Conservation (phyloP, 805 yeast species). For the Monosporozyma servazzii region DNA sequence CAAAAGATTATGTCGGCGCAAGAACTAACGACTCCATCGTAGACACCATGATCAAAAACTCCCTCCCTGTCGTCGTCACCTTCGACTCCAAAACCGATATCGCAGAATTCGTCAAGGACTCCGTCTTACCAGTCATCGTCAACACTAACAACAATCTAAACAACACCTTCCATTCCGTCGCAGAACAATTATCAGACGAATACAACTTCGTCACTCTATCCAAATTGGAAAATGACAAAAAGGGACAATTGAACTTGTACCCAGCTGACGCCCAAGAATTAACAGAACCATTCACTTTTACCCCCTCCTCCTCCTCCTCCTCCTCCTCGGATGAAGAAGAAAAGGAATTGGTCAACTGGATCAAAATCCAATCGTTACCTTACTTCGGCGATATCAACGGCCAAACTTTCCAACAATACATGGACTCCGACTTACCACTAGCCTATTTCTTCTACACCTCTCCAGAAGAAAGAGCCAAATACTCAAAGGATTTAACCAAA, state of each 20-base stretch:
- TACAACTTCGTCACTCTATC: conserved; percentile 46
- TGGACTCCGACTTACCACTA: conserved; percentile 64
- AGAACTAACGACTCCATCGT: conserved; percentile 75
- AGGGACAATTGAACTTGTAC: conserved; percentile 25
- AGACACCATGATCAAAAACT: conserved; percentile 68
- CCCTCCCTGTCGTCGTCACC: conserved; percentile 64
- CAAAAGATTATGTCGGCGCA: conserved; percentile 70
- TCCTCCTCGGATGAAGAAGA: no score
- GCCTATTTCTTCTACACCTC: conserved; percentile 80
- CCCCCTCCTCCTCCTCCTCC: no score
- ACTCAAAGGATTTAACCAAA: conserved; percentile 42
- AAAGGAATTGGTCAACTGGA: conserved; percentile 42
- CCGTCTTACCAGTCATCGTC: conserved; percentile 46
- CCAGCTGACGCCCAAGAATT: conserved; percentile 24
- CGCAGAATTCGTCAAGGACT: conserved; percentile 34
- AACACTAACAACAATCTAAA: conserved; percentile 43
- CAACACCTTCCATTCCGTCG: conserved; percentile 52
- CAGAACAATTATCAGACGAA: conserved; percentile 55
- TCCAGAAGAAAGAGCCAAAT: conserved; percentile 55
- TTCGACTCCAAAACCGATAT: conserved; percentile 42
- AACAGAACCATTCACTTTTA: conserved; percentile 23
- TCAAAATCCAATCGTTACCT: conserved; percentile 21
- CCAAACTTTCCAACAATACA: conserved; percentile 65
- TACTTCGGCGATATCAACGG: conserved; percentile 60
- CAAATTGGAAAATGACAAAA: conserved; percentile 20